phyloP scores from a whole-genome alignment of 1,284 basidiomycete species.

The Anthracocystis panici-leucophaei region DNA sequence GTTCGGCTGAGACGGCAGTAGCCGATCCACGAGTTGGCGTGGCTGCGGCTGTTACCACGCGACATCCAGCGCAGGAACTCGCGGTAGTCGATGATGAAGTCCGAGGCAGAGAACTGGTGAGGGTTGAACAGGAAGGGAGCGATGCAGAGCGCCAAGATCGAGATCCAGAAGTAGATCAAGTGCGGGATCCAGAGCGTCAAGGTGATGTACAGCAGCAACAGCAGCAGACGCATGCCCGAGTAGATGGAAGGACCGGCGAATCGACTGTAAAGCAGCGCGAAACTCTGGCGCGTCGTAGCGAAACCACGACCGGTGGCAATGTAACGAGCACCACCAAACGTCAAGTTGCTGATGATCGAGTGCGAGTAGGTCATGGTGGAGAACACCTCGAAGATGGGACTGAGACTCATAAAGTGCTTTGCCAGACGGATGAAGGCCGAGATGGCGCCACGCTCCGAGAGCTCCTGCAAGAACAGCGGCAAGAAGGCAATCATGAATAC shows the following conservation, averaged over 20 bases:
- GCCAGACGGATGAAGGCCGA: constrained; percentile 66
- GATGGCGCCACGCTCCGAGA: constrained; percentile 68
- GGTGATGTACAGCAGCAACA: constrained; percentile 68
- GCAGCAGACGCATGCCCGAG: constrained; percentile 66
- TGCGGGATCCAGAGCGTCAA: constrained; percentile 69
- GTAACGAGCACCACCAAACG: constrained; percentile 69
- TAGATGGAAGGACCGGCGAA: constrained; percentile 70
- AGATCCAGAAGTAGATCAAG: constrained; percentile 70
- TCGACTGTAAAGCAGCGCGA: constrained; percentile 68
- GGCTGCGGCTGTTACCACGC: constrained; percentile 68
- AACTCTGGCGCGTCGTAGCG: constrained; percentile 68
- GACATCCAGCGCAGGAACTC: constrained; percentile 70
- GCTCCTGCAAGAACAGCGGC: constrained; percentile 69
- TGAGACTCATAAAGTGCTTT: constrained; percentile 68
- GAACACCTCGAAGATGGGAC: constrained; percentile 69
- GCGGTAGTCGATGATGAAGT: constrained; percentile 70
- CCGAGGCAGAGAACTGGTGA: constrained; percentile 68
- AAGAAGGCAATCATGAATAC: constrained; percentile 70
- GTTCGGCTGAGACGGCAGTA: constrained; percentile 69
- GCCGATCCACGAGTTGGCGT: constrained; percentile 70
- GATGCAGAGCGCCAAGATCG: constrained; percentile 66
- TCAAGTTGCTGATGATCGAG: constrained; percentile 69
- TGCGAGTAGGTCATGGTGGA: constrained; percentile 69
- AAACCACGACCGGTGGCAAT: constrained; percentile 70
- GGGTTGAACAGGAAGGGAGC: constrained; percentile 70